Conservation (phyloP, 768 basidiomycete species). For the Plicaturopsis crispa region DNA sequence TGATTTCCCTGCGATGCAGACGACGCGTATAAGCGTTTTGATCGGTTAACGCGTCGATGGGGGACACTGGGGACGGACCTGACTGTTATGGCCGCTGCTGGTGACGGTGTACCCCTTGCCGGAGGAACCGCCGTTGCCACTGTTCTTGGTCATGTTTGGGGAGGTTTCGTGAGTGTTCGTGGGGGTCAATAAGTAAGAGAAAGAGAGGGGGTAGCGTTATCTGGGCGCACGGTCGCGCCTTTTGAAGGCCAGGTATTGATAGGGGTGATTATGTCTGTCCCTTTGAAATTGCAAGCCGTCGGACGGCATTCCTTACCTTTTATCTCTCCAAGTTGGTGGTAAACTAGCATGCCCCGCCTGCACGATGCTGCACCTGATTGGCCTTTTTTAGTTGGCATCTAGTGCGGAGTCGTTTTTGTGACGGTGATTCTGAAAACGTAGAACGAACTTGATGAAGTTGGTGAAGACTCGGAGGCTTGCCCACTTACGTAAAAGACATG, state of each 20-base stretch:
- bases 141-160: conserved; percentile 13
- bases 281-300: neutral
- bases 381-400: too few relatives aligned
- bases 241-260: neutral
- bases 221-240: neutral
- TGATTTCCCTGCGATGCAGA: conserved; percentile 43
- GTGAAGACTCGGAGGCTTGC: too few relatives aligned
- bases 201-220: neutral
- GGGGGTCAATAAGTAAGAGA: neutral
- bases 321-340: neutral
- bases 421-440: too few relatives aligned
- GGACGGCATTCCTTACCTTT: neutral
- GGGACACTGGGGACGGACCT: conserved; percentile 25
- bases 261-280: neutral
- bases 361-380: too few relatives aligned
- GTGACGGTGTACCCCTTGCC: conserved; percentile 31
- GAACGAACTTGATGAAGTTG: too few relatives aligned
- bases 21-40: neutral
- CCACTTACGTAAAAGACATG: too few relatives aligned
- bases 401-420: too few relatives aligned
- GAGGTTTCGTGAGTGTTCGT: neutral
- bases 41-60: neutral
- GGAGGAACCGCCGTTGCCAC: conserved; percentile 4
- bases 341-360: too few relatives aligned
- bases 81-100: conserved; percentile 42